Evolutionary conservation across 2,329 filamentous ascomycete genomes (phyloP).

Genomic region (Neofusicoccum laricinum): DNA sequence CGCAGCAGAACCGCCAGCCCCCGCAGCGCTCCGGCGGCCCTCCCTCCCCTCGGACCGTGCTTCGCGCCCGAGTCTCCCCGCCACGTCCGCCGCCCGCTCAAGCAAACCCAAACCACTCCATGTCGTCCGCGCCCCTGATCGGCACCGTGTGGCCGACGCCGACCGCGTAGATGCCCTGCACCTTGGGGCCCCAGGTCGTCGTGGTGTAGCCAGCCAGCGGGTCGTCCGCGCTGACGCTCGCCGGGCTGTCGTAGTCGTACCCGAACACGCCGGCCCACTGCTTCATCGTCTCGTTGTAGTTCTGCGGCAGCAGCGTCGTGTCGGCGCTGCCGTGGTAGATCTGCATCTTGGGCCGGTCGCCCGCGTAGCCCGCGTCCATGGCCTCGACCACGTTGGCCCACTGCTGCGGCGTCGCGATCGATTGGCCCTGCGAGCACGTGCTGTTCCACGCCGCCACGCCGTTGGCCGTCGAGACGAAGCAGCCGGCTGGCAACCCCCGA

Average conservation of each 20-base stretch:
- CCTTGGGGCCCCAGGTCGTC: conserved; percentile 20
- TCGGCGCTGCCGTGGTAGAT: conserved; percentile 58
- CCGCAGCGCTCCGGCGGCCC: no score
- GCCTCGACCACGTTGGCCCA: conserved; percentile 49
- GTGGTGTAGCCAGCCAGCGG: conserved; percentile 20
- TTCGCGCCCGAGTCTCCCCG: no score
- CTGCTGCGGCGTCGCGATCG: conserved; percentile 44
- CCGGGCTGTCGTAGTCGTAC: conserved; percentile 30
- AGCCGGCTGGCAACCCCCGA: conserved; percentile 56
- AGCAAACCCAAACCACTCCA: conserved; percentile 24
- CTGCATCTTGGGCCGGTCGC: conserved; percentile 52
- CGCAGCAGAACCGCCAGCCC: no score
- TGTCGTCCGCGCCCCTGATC: conserved; percentile 17
- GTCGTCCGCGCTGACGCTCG: conserved; percentile 23
- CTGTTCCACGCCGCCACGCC: conserved; percentile 50
- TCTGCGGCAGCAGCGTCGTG: conserved; percentile 49
- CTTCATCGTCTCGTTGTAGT: conserved; percentile 53
- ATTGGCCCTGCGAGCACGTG: conserved; percentile 49
- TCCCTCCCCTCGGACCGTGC: no score
- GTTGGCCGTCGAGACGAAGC: conserved; percentile 47
- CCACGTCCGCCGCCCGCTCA: no score
- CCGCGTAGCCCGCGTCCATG: conserved; percentile 52
- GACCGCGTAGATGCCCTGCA: conserved; percentile 24
- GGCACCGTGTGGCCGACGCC: conserved; percentile 22
- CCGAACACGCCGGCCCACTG: conserved; percentile 34